Evolutionary conservation across 2,329 filamentous ascomycete genomes (phyloP).

Genomic region (Colletotrichum sp.): DNA sequence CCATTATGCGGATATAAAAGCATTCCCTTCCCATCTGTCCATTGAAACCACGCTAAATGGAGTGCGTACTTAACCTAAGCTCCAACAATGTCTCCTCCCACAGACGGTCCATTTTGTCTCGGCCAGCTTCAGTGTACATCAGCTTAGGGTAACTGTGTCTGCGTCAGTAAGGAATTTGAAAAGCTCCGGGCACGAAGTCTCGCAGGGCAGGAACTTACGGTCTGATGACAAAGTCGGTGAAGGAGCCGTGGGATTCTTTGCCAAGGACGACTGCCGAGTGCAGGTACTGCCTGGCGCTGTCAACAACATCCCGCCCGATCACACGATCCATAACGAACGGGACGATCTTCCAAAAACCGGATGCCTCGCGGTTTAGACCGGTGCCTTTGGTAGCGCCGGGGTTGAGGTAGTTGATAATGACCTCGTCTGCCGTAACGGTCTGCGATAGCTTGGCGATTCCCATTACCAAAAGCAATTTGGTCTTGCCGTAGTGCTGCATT

Average conservation of each 20-base stretch:
- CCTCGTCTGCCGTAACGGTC: constrained; percentile 19
- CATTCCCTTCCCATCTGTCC: too few relatives aligned
- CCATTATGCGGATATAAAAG: too few relatives aligned
- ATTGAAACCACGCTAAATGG: not conserved
- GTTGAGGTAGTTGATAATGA: constrained; percentile 26
- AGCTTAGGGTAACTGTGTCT: not conserved
- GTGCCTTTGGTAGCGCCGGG: constrained; percentile 25
- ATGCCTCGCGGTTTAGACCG: constrained; percentile 7
- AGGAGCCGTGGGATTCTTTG: constrained; percentile 26
- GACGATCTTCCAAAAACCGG: not conserved
- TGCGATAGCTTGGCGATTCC: constrained; percentile 19
- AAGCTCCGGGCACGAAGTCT: not conserved
- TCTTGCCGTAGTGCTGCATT: constrained; percentile 20
- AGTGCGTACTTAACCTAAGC: not conserved
- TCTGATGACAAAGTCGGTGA: constrained; percentile 23
- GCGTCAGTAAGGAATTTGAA: not conserved
- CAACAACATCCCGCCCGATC: constrained; percentile 11
- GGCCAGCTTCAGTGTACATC: not conserved
- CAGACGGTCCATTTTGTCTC: not conserved
- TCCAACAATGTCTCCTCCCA: not conserved
- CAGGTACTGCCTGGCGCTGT: constrained; percentile 25
- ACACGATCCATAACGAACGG: not conserved
- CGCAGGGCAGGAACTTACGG: constrained; percentile 24
- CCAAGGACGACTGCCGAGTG: constrained; percentile 24
- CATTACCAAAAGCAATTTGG: constrained; percentile 26